Evolutionary conservation across 2,329 filamentous ascomycete genomes (phyloP).

Genomic region (Alternaria ventricosa): DNA sequence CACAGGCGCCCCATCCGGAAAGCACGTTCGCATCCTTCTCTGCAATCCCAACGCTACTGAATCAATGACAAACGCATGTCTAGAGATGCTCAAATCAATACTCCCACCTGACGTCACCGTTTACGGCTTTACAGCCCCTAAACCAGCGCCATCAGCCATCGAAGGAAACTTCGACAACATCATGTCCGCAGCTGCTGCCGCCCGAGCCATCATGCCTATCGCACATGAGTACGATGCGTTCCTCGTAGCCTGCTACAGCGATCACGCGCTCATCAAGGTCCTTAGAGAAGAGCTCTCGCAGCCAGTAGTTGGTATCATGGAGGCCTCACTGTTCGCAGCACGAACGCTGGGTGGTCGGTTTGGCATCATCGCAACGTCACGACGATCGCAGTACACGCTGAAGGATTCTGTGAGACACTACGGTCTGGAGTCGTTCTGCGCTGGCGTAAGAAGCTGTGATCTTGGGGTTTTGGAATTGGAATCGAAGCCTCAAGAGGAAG

Average conservation of each 20-base stretch:
- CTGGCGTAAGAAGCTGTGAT: conserved; percentile 52
- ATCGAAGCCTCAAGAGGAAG: conserved; percentile 47
- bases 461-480: conserved; percentile 57
- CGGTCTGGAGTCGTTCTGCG: conserved; percentile 52
- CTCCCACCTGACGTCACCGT: conserved; percentile 58
- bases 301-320: conserved; percentile 60
- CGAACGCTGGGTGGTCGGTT: conserved; percentile 55
- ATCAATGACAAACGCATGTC: not conserved
- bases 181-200: conserved; percentile 57
- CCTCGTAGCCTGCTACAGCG: conserved; percentile 58
- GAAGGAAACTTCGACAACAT: conserved; percentile 59
- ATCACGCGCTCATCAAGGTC: conserved; percentile 56
- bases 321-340: conserved; percentile 58
- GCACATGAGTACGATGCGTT: conserved; percentile 55
- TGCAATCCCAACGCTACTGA: not conserved
- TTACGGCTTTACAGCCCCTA: conserved; percentile 59
- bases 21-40: not conserved
- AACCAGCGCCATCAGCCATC: conserved; percentile 58
- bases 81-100: conserved; percentile 12
- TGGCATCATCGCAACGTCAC: not conserved
- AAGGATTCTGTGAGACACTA: conserved; percentile 32
- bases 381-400: not conserved
- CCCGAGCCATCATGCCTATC: conserved; percentile 55
- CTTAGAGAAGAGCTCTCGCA: conserved; percentile 55
- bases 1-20: too few species aligned